Evolutionary conservation across 1,139 yeast species (phyloP), one percentile per base, ranked within the genome.

Genomic region (Sugiyamaella neomexicana): DNA sequence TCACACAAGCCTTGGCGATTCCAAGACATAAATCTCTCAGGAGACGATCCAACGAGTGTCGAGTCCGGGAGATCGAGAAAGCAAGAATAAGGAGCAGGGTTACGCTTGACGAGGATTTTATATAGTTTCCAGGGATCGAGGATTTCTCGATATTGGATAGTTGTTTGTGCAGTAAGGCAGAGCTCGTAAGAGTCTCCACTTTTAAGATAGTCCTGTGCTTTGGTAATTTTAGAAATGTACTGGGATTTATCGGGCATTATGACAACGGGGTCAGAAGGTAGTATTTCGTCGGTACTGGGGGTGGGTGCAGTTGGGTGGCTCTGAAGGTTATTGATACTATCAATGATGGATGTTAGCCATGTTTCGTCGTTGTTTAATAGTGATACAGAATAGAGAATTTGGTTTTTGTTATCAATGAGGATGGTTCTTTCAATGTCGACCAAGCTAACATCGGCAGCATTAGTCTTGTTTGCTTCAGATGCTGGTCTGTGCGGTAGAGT

Each of bases 71-170:
- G 86, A 49, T 83, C 79, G 75, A 93, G 75, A 67, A 75, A 93
- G 57, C 95, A 85, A 1, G 97, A 85, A 68, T 87, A 91, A 0
- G 99, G 99, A 0, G 98, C 89, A 2, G 99, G 98, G 66, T 95
- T 95, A 56, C 80, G 80, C 25, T 73, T 68, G 0, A 89, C 81
- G 51, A 93, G 74, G 1, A 83, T 79, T 65, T 86, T 85, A 72
- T 90, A 95, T 4, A 93, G 76, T 25, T 81, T 81, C 97, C 98
- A 93, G 0, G 96, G 78, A 3, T 76, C 62, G 20, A 67, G 58
- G 13, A 50, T 50, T 15, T 52, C 23, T 5, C 60, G 61, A 46
- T 83, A 73, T 20, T 69, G 71, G 20, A 91, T 78, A 53, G 76
- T 77, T 60, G 95, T 89, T 60, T 82, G 88, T 0, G 88, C 85